Base-by-base conservation (phyloP, 306 rosid species). In the Vigna mungo region DNA sequence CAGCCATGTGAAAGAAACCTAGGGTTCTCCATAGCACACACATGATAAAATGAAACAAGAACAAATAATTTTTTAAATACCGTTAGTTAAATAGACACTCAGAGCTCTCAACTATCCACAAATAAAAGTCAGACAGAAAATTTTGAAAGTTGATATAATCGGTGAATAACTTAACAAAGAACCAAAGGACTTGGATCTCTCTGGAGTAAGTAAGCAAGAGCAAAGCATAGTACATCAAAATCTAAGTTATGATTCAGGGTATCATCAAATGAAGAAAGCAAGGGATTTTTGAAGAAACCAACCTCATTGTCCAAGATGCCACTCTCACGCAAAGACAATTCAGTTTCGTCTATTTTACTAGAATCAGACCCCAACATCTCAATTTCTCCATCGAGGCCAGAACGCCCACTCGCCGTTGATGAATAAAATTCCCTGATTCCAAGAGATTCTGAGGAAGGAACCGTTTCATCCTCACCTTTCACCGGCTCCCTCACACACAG, bases 301-400 rank as follows among this genome's bases (percentile, higher is more conserved):
- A 95, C 99, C 99, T 96, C 97, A 43, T 89, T 91, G 78, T 92
- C 93, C 85, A 96, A 85, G 79, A 76, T 71, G 53, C 97, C 97
- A 76, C 87, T 90, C 87, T 90, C 97, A 5, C 92, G 90, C 76
- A 92, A 87, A 7, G 96, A 89, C 41, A 86, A 88, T 77, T 92
- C 97, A 9, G 93, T 96, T 87, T 95, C 96, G 71, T 88, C 93
- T 4, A 95, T 82, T 61, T 88, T 92, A 10, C 93, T 87, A 18
- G 88, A 74, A 66, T 87, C 90, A 2, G 74, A 81, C 62, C 83
- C 89, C 80, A 85, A 79, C 73, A 82, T 80, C 73, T 63, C 77
- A 34, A 63, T 48, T 61, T 74, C 91, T 30, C 80, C 82, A 46
- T 75, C 86, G 34, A 23, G 76, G 0, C 85, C 83, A 11, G 89